Evolutionary conservation across 768 basidiomycete species (phyloP), one percentile per base, ranked within the genome.

Genomic region (Dioszegia hungarica): DNA sequence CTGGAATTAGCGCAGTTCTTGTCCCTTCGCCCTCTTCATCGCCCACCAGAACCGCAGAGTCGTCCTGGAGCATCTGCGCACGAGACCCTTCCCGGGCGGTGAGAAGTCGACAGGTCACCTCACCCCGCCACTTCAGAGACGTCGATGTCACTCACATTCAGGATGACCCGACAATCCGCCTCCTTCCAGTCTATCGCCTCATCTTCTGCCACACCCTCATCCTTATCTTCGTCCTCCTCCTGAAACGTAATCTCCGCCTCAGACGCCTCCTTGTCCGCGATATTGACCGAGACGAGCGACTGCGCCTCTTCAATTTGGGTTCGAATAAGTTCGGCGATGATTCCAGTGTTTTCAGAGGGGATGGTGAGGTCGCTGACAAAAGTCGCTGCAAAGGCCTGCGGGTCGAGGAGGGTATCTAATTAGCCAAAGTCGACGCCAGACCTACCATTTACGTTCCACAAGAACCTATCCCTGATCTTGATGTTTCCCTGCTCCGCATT

Each of bases 241-340:
- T 68, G 67, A n/a, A 60, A 68, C 28, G 62, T 59, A 6, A 68
- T 64, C 56, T 70, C 68, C 17, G 71, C 68, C 29, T 72, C 67
- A 25, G 66, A 60, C 11, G 89, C 73, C 54, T 90, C 62, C 24
- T 56, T 49, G 47, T 66, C 59, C 34, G 47, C 27, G 8, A 72
- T 53, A 29, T 74, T 88, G 80, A 94, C 81, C 24, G 85, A 81
- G 1, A 86, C 89, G 2, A 92, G 83, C 1, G 84, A 85, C 66
- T 89, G 86, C 63, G 90, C 85, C 61, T 98, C 94, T 67, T 94
- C 91, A 2, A 97, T 75, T 73, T 99, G 95, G 14, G 88, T 85
- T 43, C 86, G 82, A 57, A 99, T 99, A 72, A 92, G 87, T 54
- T 84, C 85, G 3, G 89, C 84, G 33, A 98, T 82, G 1, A 85